Conservation (phyloP, 495 filamentous ascomycete species). For the Hyaloscypha bicolor region DNA sequence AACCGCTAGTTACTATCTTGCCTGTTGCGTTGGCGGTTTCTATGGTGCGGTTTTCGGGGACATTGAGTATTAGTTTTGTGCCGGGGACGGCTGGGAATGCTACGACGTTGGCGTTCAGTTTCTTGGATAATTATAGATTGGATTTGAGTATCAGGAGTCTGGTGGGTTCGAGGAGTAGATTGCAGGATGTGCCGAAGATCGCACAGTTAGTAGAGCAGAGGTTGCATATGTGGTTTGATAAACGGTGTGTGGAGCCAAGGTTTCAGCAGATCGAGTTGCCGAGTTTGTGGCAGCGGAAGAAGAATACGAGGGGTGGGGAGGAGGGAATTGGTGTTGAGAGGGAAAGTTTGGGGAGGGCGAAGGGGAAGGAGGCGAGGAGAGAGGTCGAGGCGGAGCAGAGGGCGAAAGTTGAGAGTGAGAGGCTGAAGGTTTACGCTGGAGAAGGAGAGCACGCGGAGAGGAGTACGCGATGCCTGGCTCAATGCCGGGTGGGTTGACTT, state of each 20-base stretch:
- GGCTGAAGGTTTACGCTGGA: conserved; percentile 30
- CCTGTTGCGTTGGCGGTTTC: conserved; percentile 90
- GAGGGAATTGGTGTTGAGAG: conserved; percentile 30
- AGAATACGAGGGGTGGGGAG: conserved; percentile 71
- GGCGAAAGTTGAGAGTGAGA: conserved; percentile 30
- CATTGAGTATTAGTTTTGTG: conserved; percentile 87
- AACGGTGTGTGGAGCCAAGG: conserved; percentile 89
- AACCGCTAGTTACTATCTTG: conserved; percentile 83
- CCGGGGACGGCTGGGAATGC: conserved; percentile 57
- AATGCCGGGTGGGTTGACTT: conserved; percentile 31
- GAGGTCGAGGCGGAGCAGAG: conserved; percentile 48
- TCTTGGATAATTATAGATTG: conserved; percentile 92
- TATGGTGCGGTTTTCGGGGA: conserved; percentile 92
- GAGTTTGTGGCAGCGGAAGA: conserved; percentile 90
- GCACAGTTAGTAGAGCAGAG: conserved; percentile 91
- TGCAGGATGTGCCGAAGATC: conserved; percentile 97
- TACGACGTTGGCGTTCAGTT: conserved; percentile 91
- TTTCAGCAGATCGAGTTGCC: conserved; percentile 95
- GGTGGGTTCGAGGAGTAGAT: conserved; percentile 83
- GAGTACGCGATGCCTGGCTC: conserved; percentile 35
- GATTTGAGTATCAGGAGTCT: conserved; percentile 90
- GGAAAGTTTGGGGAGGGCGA: conserved; percentile 40
- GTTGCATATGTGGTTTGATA: conserved; percentile 95
- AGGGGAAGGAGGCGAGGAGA: conserved; percentile 49
- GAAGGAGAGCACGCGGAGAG: conserved; percentile 24